Evolutionary conservation across 1,139 yeast species (phyloP).

Genomic region (Candida sojae): DNA sequence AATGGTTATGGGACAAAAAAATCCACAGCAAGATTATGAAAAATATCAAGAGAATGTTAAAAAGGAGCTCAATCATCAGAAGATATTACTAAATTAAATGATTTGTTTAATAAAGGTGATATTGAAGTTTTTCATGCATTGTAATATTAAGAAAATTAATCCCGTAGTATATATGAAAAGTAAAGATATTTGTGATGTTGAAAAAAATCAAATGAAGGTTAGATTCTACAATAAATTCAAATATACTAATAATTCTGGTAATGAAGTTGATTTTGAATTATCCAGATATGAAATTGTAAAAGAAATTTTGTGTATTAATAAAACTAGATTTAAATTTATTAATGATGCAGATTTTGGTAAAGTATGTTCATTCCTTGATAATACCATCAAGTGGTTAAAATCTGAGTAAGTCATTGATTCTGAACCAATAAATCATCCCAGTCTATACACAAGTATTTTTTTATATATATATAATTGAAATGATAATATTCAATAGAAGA

Average conservation of each 20-base stretch:
- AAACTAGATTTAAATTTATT: slow-evolving; percentile 22
- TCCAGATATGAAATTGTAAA: slow-evolving; percentile 27
- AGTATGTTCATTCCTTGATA: slow-evolving; percentile 22
- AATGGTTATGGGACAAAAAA: slow-evolving; percentile 34
- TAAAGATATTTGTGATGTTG: slow-evolving; percentile 6
- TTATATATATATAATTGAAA: too few species aligned
- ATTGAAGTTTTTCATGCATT: slow-evolving; percentile 16
- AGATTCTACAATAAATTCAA: slow-evolving; percentile 12
- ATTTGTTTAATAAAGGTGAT: slow-evolving; percentile 15
- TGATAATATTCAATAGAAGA: too few species aligned
- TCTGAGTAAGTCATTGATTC: background rate
- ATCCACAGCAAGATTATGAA: slow-evolving; percentile 25
- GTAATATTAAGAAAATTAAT: slow-evolving; percentile 13
- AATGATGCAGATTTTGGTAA: slow-evolving; percentile 15
- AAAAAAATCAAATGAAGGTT: slow-evolving; percentile 11
- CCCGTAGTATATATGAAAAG: slow-evolving; percentile 10
- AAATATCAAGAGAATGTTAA: slow-evolving; percentile 6
- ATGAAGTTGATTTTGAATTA: slow-evolving; percentile 25
- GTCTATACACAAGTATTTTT: too few species aligned
- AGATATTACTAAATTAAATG: slow-evolving; percentile 12
- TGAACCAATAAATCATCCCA: too few species aligned
- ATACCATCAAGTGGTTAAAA: slow-evolving; percentile 25
- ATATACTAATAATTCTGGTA: slow-evolving; percentile 1
- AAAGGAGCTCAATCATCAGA: slow-evolving; percentile 13
- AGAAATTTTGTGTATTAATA: slow-evolving; percentile 22